These are phyloP conservation scores for Beauveria varroae DNA, from an alignment of 2,329 filamentous ascomycete species.

Conservation along the genomic window DNA sequence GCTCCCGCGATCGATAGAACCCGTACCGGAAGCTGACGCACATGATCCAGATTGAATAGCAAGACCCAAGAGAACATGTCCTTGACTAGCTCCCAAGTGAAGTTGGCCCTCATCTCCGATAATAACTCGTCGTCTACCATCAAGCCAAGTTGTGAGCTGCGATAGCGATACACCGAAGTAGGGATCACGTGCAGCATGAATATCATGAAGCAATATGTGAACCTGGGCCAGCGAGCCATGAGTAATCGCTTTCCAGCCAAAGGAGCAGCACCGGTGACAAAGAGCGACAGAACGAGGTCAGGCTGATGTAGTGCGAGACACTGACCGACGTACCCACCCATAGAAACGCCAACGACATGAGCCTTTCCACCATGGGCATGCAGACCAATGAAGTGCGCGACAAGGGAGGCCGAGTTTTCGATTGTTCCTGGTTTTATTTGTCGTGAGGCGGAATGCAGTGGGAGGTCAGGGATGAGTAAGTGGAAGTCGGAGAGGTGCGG, in stretches of 20 bases:
- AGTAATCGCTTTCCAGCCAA: conserved; percentile 17
- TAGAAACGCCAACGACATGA: conserved; percentile 33
- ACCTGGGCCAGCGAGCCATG: conserved; percentile 20
- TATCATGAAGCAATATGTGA: conserved; percentile 20
- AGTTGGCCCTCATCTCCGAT: not conserved
- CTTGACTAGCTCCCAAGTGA: not conserved
- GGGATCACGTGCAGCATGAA: conserved; percentile 12
- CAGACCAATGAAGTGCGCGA: conserved; percentile 28
- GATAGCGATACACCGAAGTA: not conserved
- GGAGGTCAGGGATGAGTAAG: conserved; percentile 31
- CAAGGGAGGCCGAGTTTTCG: conserved; percentile 21
- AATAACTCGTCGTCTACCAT: not conserved
- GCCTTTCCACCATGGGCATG: conserved; percentile 28
- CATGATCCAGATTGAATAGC: not conserved
- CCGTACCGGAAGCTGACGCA: not conserved
- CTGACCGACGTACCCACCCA: conserved; percentile 30
- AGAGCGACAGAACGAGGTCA: conserved; percentile 26
- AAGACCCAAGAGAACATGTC: not conserved
- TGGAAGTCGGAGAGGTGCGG: conserved; percentile 30
- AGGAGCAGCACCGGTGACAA: conserved; percentile 27
- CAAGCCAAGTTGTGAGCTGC: not conserved
- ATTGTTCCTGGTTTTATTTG: conserved; percentile 25
- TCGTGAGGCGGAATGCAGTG: conserved; percentile 26
- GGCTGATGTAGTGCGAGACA: conserved; percentile 27
- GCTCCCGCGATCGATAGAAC: conserved; percentile 21